Conservation (phyloP, 495 filamentous ascomycete species). For the Lepidopterella palustris region DNA sequence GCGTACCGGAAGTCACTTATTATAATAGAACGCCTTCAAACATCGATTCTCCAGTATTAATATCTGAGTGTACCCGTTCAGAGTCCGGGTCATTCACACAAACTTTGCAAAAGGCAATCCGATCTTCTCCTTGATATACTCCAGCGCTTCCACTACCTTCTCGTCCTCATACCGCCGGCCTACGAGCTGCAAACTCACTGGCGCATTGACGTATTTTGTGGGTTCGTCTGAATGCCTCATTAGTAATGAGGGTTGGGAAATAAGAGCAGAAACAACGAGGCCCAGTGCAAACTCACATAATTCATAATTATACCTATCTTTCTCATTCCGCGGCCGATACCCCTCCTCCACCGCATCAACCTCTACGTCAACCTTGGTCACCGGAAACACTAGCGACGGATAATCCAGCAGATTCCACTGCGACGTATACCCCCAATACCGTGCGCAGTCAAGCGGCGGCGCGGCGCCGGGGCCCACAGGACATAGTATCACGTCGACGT, state of each 20-base stretch:
- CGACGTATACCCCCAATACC: constrained; percentile 65
- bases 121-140: constrained; percentile 35
- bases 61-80: too few species aligned
- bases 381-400: constrained; percentile 52
- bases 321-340: constrained; percentile 39
- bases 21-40: too few species aligned
- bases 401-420: constrained; percentile 72
- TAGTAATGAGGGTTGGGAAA: neutral
- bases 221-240: constrained; percentile 19
- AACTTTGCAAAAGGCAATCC: constrained; percentile 13
- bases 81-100: too few species aligned
- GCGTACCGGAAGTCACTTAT: too few species aligned
- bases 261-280: neutral
- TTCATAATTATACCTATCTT: constrained; percentile 31
- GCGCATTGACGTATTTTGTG: constrained; percentile 33
- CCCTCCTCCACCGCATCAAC: constrained; percentile 33
- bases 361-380: constrained; percentile 36
- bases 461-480: constrained; percentile 57
- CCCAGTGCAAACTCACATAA: constrained; percentile 31
- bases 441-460: constrained; percentile 51
- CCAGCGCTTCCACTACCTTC: constrained; percentile 41
- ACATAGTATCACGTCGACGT: constrained; percentile 64
- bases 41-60: too few species aligned
- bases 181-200: constrained; percentile 40
- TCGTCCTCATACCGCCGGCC: constrained; percentile 43